A percentile compares a stretch with the other conserved stretches of the same genome.
These are phyloP conservation scores for Polytrichum formosum DNA, from an alignment of 225 moss, liverwort and hornwort genomes.

Conservation along the genomic window DNA sequence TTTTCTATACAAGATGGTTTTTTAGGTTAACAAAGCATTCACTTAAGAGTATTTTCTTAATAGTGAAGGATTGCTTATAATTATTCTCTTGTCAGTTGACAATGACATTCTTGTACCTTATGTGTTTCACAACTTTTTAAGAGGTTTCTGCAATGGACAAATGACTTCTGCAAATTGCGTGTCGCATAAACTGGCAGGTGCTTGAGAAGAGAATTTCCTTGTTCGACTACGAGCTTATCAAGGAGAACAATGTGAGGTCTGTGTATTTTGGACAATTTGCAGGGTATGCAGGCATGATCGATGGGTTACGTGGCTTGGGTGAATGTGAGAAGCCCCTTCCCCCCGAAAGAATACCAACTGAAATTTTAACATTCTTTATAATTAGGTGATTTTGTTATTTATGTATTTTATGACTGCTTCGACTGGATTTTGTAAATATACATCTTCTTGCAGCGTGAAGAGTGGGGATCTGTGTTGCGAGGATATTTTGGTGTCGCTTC, in stretches of 20 bases:
- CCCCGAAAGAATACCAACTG: not conserved
- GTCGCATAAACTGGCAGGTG: conserved; percentile 26
- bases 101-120: no score
- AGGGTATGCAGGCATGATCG: conserved; percentile 93
- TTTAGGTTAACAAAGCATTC: no score
- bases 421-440: no score
- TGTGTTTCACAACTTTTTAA: no score
- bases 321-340: conserved; percentile 57
- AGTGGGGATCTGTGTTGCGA: no score
- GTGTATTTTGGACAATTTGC: conserved; percentile 97
- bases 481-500: not conserved
- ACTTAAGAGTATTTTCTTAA: not conserved
- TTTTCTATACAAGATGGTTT: no score
- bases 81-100: not conserved
- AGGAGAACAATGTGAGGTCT: conserved; percentile 61
- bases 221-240: conserved; percentile 92
- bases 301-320: conserved; percentile 85
- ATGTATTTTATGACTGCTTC: no score
- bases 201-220: conserved; percentile 73
- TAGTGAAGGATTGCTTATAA: not conserved
- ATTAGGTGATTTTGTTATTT: not conserved
- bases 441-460: no score
- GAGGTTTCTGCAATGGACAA: no score
- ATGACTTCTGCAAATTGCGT: no score
- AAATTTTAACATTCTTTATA: not conserved